Percentiles rank a stretch among this genome's conserved stretches.
phyloP scores from a whole-genome alignment of 257 asterid genomes.

The Osmanthus fragrans region DNA sequence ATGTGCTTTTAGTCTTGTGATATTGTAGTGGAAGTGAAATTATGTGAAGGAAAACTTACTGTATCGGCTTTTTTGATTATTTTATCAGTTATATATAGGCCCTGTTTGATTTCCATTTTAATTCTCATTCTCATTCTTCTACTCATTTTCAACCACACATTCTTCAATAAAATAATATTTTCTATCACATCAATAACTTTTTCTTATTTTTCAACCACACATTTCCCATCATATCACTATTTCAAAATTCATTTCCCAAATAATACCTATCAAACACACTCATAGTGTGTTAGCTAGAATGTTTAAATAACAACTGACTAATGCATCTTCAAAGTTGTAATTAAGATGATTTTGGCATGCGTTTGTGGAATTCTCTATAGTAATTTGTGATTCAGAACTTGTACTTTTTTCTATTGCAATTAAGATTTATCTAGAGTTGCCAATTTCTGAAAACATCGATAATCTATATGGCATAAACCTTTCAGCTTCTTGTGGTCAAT shows the following conservation, averaged over 20 bases:
- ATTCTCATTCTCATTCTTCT: too few species aligned
- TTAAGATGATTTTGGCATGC: neutral
- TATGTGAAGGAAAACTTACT: neutral
- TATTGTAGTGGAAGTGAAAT: conserved; percentile 1
- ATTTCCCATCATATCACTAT: too few species aligned
- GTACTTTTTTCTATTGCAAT: neutral
- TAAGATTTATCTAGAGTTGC: neutral
- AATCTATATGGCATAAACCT: neutral
- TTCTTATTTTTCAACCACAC: too few species aligned
- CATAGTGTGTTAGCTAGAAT: neutral
- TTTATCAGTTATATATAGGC: neutral
- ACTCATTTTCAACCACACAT: too few species aligned
- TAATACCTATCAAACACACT: too few species aligned
- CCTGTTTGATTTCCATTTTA: too few species aligned
- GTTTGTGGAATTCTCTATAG: neutral
- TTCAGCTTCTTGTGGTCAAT: neutral
- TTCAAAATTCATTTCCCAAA: too few species aligned
- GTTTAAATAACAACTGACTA: neutral
- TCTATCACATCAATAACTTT: too few species aligned
- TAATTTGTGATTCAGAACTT: neutral
- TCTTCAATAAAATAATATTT: too few species aligned
- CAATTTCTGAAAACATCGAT: neutral
- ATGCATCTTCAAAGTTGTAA: neutral
- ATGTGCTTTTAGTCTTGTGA: neutral
- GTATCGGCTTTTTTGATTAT: neutral